Percentiles rank a stretch among this genome's conserved stretches.
Conservation (phyloP, 2,329 filamentous ascomycete genomes). For the Aureobasidium sp. region DNA sequence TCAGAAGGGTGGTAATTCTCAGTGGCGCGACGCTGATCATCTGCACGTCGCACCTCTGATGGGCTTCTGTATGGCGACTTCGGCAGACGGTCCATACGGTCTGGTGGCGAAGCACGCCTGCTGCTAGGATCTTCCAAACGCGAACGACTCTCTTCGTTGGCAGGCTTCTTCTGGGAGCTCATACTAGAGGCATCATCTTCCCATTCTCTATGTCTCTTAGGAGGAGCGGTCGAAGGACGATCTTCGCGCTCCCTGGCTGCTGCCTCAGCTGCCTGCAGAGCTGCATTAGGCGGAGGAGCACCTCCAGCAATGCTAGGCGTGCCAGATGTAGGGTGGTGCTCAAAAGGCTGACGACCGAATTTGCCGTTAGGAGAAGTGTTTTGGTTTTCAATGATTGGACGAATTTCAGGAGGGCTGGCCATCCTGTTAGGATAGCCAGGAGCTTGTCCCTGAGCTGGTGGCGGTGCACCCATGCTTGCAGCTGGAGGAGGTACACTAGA, state of each 20-base stretch:
- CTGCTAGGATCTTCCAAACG: constrained; percentile 78
- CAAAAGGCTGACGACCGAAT: constrained; percentile 75
- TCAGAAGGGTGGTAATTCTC: constrained; percentile 88
- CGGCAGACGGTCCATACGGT: constrained; percentile 34
- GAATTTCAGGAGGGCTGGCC: constrained; percentile 73
- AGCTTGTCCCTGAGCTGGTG: constrained; percentile 47
- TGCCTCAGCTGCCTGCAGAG: constrained; percentile 60
- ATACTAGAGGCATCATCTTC: constrained; percentile 60
- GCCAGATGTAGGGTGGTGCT: constrained; percentile 62
- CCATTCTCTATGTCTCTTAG: constrained; percentile 88
- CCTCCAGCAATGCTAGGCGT: constrained; percentile 58
- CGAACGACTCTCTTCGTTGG: constrained; percentile 79
- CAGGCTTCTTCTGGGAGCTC: constrained; percentile 66
- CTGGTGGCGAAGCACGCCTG: constrained; percentile 51
- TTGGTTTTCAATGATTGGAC: constrained; percentile 74
- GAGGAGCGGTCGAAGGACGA: constrained; percentile 64
- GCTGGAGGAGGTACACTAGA: constrained; percentile 44
- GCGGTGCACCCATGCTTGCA: constrained; percentile 43
- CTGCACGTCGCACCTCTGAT: constrained; percentile 56
- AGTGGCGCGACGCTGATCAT: constrained; percentile 60
- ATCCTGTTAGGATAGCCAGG: constrained; percentile 63
- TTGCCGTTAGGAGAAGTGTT: constrained; percentile 77
- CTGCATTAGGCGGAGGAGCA: constrained; percentile 57
- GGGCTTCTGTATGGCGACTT: constrained; percentile 73
- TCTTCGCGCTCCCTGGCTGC: constrained; percentile 61